Evolutionary conservation across 2,329 filamentous ascomycete species (phyloP).

Genomic region (Penicillium polonicum): DNA sequence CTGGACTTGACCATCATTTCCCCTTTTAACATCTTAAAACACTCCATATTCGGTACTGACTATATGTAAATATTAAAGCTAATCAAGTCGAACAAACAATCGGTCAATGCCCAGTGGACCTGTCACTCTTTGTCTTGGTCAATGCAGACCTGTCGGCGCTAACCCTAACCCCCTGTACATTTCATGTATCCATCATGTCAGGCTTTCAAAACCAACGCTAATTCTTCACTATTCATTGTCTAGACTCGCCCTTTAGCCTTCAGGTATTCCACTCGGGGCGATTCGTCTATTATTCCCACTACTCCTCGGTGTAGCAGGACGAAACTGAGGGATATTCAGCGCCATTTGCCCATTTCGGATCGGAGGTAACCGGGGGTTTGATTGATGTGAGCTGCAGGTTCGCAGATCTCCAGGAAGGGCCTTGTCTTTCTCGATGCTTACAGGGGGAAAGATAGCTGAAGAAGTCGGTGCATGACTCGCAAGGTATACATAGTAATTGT

Average conservation of each 20-base stretch:
- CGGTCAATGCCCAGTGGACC: not conserved
- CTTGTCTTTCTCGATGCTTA: not conserved
- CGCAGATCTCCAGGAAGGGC: not conserved
- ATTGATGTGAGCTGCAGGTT: not conserved
- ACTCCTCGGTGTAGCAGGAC: not conserved
- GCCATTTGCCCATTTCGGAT: not conserved
- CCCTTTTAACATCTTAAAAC: not conserved
- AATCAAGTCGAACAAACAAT: not conserved
- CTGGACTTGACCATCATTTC: not conserved
- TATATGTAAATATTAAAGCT: not conserved
- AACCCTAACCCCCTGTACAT: not conserved
- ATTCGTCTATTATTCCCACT: not conserved
- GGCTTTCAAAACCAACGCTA: not conserved
- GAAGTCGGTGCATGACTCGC: not conserved
- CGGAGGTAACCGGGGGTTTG: not conserved
- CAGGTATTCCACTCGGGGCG: constrained; percentile 5
- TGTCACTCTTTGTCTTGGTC: not conserved
- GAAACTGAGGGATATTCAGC: not conserved
- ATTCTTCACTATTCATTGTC: constrained; percentile 4
- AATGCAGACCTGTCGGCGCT: not conserved
- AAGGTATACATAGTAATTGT: not conserved
- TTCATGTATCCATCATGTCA: not conserved
- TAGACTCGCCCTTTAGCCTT: constrained; percentile 9
- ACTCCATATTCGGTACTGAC: not conserved
- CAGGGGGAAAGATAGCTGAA: not conserved